Conservation (phyloP, 306 rosid species). For the Vigna radiata region DNA sequence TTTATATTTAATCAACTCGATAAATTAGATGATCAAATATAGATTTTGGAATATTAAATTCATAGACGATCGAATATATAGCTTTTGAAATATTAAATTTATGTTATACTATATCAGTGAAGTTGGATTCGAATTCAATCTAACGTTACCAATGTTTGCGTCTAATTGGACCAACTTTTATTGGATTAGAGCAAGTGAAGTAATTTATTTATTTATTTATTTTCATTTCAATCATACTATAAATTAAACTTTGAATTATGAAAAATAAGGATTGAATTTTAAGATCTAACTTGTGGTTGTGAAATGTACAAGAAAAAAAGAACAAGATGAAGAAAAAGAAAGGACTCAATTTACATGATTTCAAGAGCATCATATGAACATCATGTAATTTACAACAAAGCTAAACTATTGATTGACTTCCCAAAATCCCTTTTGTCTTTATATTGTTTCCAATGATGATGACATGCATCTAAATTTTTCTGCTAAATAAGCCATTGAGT, state of each 20-base stretch:
- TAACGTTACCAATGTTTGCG: too few relatives aligned
- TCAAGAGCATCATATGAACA: constrained; percentile 1
- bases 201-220: too few relatives aligned
- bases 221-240: background rate
- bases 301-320: background rate
- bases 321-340: background rate
- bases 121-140: too few relatives aligned
- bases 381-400: constrained; percentile 9
- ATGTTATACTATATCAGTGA: too few relatives aligned
- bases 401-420: background rate
- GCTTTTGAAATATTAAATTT: too few relatives aligned
- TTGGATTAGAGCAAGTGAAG: too few relatives aligned
- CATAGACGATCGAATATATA: too few relatives aligned
- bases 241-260: background rate
- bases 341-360: background rate
- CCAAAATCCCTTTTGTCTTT: too few relatives aligned
- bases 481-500: constrained; percentile 32
- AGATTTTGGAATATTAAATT: too few relatives aligned
- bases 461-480: constrained; percentile 39
- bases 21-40: too few relatives aligned
- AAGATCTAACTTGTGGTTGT: background rate
- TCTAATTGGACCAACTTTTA: too few relatives aligned
- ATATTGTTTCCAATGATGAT: constrained; percentile 43
- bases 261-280: background rate
- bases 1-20: too few relatives aligned